A percentile compares a stretch with the other conserved stretches of the same genome.
These are phyloP conservation scores for Sclerospora graminicola DNA, from an alignment of 352 stramenopile genomes.

Conservation along the genomic window DNA sequence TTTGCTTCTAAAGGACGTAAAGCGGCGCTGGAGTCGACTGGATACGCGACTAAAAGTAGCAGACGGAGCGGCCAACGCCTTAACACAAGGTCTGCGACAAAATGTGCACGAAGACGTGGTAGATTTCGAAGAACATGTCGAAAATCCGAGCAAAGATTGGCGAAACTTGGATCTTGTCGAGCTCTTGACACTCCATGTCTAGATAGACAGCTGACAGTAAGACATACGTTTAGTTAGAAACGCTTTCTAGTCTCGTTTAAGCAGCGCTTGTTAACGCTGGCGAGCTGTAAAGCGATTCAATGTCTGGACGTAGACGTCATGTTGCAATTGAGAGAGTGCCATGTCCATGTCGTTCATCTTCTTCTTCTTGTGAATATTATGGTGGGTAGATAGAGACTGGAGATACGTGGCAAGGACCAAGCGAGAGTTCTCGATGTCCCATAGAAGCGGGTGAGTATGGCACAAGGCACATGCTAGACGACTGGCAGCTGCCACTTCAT, in stretches of 20 bases:
- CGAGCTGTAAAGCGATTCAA: slow-evolving; percentile 14
- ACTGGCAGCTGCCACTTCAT: slow-evolving; percentile 35
- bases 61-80: slow-evolving; percentile 25
- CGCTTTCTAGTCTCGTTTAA: slow-evolving; percentile 8
- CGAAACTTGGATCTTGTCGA: slow-evolving; percentile 55
- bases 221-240: not conserved
- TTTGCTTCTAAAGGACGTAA: slow-evolving; percentile 71
- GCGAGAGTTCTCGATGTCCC: slow-evolving; percentile 54
- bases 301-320: slow-evolving; percentile 23
- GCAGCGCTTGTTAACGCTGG: no score
- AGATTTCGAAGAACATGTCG: slow-evolving; percentile 75
- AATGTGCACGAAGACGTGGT: slow-evolving; percentile 36
- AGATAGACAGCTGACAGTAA: slow-evolving; percentile 7
- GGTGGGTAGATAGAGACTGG: slow-evolving; percentile 2
- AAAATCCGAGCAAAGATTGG: slow-evolving; percentile 65
- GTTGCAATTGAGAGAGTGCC: slow-evolving; percentile 10
- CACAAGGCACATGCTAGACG: slow-evolving; percentile 46
- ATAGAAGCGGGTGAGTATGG: slow-evolving; percentile 50
- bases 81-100: slow-evolving; percentile 42
- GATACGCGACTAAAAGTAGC: slow-evolving; percentile 52
- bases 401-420: slow-evolving; percentile 51
- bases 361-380: no score
- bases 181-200: slow-evolving; percentile 72
- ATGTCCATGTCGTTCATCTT: not conserved
- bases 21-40: slow-evolving; percentile 60